Base-by-base conservation (phyloP, 1,139 yeast genomes). In the Taphrina confusa region DNA sequence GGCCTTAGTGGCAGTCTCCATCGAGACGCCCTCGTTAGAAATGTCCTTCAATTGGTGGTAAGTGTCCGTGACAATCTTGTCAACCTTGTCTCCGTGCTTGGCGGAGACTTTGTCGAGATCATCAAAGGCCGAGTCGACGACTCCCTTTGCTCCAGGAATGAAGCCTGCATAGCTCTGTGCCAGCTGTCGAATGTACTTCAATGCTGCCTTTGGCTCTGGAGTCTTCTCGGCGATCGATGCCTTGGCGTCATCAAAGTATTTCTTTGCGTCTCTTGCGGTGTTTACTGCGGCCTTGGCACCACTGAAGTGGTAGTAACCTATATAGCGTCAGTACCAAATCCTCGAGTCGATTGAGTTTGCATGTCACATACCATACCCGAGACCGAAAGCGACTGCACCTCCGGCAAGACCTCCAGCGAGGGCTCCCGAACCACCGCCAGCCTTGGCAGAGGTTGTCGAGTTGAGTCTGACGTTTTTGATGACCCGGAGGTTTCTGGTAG, bases 81-180 rank as follows among this genome's bases (percentile, higher is more conserved):
- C 60, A n/a, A 56, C 60, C 60, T 56, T 47, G 47, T 56, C 60
- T 12, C 60, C 60, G 31, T 56, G 60, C 54, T 56, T 56, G 40
- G 37, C 54, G 11, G 44, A 31, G 27, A 56, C 31, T 54, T 56
- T 47, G 54, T 56, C 60, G 30, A 56, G 39, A 20, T 56, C 54
- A 34, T 56, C 54, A 39, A 56, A 56, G 22, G 54, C 60, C 22
- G 46, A 22, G 31, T 56, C 60, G 27, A 56, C 27, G 47, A 56
- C 31, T n/a, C 45, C 45, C 40, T 56, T 56, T 14, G 60, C 60
- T n/a, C 60, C 60, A 2, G 60, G 60, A n/a, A 56, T 56, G 33
- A 56, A 36, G 1, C 40, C 60, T 28, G 60, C 60, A 28, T 56
- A 56, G n/a, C 46, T 45, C 39, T 56, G 60, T 1, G 60, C 42